Conservation (phyloP, 177 flowering plant species). For the Vitis hybrid region DNA sequence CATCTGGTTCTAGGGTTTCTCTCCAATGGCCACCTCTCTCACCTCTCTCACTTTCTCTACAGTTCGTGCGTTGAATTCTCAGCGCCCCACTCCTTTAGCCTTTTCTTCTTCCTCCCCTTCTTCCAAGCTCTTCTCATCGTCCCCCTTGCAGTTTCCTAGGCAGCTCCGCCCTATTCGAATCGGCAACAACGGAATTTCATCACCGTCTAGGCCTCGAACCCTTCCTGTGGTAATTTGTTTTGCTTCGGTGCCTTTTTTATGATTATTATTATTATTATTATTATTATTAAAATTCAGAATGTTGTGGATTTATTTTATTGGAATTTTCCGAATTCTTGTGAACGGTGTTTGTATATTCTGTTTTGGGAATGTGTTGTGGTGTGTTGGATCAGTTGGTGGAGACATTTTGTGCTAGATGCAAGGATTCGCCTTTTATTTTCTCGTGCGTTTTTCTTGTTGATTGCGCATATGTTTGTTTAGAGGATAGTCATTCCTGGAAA, state of each 20-base stretch:
- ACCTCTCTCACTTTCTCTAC: slow-evolving; percentile 25
- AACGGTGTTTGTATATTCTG: not conserved
- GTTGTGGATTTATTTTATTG: not conserved
- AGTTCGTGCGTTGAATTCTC: slow-evolving; percentile 17
- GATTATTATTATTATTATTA: not conserved
- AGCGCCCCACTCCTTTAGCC: slow-evolving; percentile 2
- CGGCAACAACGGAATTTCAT: slow-evolving; percentile 9
- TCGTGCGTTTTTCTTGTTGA: too few species aligned
- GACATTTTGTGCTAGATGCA: too few species aligned
- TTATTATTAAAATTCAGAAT: not conserved
- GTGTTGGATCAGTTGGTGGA: too few species aligned
- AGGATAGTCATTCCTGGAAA: too few species aligned
- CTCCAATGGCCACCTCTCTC: slow-evolving; percentile 38
- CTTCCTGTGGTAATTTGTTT: slow-evolving; percentile 26
- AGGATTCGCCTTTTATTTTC: too few species aligned
- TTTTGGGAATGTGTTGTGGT: not conserved
- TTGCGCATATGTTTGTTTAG: too few species aligned
- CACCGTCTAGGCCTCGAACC: slow-evolving; percentile 22
- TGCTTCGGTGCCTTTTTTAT: not conserved
- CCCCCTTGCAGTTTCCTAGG: slow-evolving; percentile 29
- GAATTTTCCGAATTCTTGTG: not conserved
- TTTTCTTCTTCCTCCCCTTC: slow-evolving; percentile 10
- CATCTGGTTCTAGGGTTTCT: not conserved
- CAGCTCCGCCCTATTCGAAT: slow-evolving; percentile 22
- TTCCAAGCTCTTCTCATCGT: slow-evolving; percentile 17